Evolutionary conservation across 2,329 filamentous ascomycete species (phyloP), one percentile per base, ranked within the genome.

Genomic region (Aspergillus carbonarius): DNA sequence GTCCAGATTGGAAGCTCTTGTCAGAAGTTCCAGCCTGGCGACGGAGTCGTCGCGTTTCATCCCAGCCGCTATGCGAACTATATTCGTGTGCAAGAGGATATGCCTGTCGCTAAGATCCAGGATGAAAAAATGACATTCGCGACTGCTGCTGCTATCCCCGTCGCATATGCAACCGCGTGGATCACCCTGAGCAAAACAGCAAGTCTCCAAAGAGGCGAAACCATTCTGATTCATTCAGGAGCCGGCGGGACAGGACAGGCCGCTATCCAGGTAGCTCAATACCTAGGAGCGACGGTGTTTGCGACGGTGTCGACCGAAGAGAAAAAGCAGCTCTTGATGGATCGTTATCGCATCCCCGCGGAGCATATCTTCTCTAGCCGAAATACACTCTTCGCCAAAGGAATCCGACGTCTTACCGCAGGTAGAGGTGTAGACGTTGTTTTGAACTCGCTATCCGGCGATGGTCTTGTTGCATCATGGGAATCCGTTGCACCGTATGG

Each of bases 171-270:
- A 25, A 57, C 57, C 6, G 57, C 60, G 15, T 60, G 40, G 30
- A 35, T 50, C 5, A 50, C 53, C 6, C 15, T 63, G 2, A 37
- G 17, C 12, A 10, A 67, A 6, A 58, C 67, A 4, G 66, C 64
- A 8, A 37, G 52, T 4, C 55, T 71, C 0, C 59, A 64, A 50
- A 13, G 50, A 2, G 63, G 59, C 2, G 68, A 72, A 27, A 49
- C 59, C 2, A 46, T 70, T 20, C 57, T 72, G 2, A 68, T 72
- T 13, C 69, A 72, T 34, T 65, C 68, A 3, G 68, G 63, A 27
- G 69, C 69, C 4, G 67, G 69, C 25, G 68, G 68, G 55, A 66
- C 68, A 1, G 69, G 69, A 15, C 69, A 72, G 49, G 64, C 68
- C 4, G 67, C 66, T 1, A 70, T 72, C 34, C 66, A 67, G 57